Evolutionary conservation across 2,329 filamentous ascomycete genomes (phyloP).

Genomic region (Aspergillus neoniger): DNA sequence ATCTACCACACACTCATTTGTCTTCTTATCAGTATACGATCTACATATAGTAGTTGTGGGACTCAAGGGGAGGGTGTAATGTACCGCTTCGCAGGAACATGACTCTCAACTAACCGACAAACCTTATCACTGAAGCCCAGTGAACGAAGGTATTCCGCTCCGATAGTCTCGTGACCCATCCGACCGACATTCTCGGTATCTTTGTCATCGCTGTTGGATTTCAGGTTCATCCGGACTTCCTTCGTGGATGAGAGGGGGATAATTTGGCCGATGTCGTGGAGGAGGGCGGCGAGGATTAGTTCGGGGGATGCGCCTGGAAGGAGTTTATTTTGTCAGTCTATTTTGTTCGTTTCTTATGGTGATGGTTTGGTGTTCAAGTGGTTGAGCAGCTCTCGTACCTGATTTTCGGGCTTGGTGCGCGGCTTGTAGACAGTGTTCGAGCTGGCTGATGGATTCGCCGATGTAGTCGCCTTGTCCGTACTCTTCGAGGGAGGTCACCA

Average conservation of each 20-base stretch:
- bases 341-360: background rate
- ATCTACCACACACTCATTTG: slow-evolving; percentile 22
- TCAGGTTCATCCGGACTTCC: slow-evolving; percentile 32
- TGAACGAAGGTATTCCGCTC: slow-evolving; percentile 37
- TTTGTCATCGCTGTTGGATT: slow-evolving; percentile 16
- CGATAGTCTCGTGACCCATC: slow-evolving; percentile 42
- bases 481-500: slow-evolving; percentile 30
- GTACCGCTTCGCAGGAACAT: slow-evolving; percentile 42
- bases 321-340: background rate
- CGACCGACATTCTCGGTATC: slow-evolving; percentile 35
- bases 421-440: slow-evolving; percentile 37
- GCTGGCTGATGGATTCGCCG: slow-evolving; percentile 38
- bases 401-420: slow-evolving; percentile 33
- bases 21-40: background rate
- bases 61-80: too few species aligned
- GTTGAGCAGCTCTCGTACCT: slow-evolving; percentile 12
- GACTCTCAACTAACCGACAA: slow-evolving; percentile 40
- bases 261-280: slow-evolving; percentile 49
- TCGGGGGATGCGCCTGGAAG: slow-evolving; percentile 23
- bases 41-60: too few species aligned
- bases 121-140: slow-evolving; percentile 41
- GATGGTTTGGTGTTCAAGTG: too few species aligned
- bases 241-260: slow-evolving; percentile 37
- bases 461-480: slow-evolving; percentile 39
- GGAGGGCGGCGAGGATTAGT: slow-evolving; percentile 41